phyloP scores from a whole-genome alignment of 352 stramenopile genomes.

The Globisporangium barbulae region DNA sequence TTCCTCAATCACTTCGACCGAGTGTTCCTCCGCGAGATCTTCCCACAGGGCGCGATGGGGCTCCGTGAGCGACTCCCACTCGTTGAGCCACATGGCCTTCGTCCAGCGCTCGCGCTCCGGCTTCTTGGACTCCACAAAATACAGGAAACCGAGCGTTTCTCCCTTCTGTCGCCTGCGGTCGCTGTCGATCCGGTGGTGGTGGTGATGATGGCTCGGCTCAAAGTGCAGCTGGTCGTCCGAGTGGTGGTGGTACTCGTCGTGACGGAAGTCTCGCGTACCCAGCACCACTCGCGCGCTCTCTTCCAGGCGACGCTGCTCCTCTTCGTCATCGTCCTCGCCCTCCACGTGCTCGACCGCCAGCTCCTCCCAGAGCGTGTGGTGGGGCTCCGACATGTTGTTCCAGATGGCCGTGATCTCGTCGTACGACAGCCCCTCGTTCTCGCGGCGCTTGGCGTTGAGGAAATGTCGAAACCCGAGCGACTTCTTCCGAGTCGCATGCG shows the following conservation, averaged over 20 bases:
- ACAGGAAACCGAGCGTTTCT: constrained; percentile 20
- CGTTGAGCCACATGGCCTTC: constrained; percentile 20
- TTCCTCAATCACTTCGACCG: constrained; percentile 14
- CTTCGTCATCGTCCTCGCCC: not conserved
- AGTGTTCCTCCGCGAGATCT: constrained; percentile 22
- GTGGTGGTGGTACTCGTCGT: constrained; percentile 6
- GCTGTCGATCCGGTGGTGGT: constrained; percentile 1
- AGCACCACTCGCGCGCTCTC: constrained; percentile 25
- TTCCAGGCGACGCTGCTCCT: constrained; percentile 24
- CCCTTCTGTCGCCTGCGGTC: not conserved
- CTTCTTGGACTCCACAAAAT: constrained; percentile 28
- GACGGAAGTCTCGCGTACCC: constrained; percentile 8
- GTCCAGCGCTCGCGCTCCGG: constrained; percentile 25
- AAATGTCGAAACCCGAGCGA: constrained; percentile 37
- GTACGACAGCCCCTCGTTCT: constrained; percentile 23
- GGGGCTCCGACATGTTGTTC: constrained; percentile 29
- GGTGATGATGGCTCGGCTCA: constrained; percentile 8
- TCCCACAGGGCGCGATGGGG: constrained; percentile 29
- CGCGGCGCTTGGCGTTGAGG: constrained; percentile 27
- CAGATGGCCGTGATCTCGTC: constrained; percentile 33
- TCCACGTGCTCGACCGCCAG: constrained; percentile 24
- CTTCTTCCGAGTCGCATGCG: constrained; percentile 11
- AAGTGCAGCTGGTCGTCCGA: constrained; percentile 5
- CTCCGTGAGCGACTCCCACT: constrained; percentile 24
- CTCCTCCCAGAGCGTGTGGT: constrained; percentile 37